Evolutionary conservation across 179 eudicot genomes (phyloP), one percentile per base, ranked within the genome.

Genomic region (Beta macrorhiza): DNA sequence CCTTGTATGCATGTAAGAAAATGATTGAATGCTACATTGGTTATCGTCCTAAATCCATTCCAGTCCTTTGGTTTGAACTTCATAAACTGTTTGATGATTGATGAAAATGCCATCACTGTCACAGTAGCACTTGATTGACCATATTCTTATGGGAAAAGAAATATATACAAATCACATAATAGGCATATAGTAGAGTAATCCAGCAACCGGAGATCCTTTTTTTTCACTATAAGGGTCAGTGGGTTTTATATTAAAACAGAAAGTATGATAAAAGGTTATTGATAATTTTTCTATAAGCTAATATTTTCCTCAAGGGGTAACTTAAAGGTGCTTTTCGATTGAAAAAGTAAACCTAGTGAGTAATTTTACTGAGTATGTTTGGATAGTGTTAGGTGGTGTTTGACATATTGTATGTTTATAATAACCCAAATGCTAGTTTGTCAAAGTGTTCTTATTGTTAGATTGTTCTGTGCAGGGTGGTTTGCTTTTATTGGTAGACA

Each of bases 401-500:
- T 32, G 42, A 25, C 7, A 22, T 63, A 32, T 3, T 12, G n/a
- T 9, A 4, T 71, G 65, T 42, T 49, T 80, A 5, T 29, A 32
- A 29, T 53, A 32, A 17, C 55, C 55, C 45, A 67, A 19, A 22
- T 55, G 44, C 8, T 56, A 22, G 32, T 29, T 29, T 29, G 32
- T 29, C 32, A 29, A 29, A 29, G 45, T 0, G 19, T 29, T 52
- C 45, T 25, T 7, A 80, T 55, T 32, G 16, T 55, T 62, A 67
- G 11, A 65, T 65, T 74, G 14, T 58, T 81, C 49, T 79, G 84
- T 87, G 85, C 91, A 97, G 99, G 90, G 78, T 94, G 97, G 97
- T 94, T 73, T 92, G 82, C 92, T 75, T 97, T 97, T 82, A 77
- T 94, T 76, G 98, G 99, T 78, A 90, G 87, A 85, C 90, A 84